Base-by-base conservation (phyloP, 139 green algal species). In the Axilococcus clingmanii region DNA sequence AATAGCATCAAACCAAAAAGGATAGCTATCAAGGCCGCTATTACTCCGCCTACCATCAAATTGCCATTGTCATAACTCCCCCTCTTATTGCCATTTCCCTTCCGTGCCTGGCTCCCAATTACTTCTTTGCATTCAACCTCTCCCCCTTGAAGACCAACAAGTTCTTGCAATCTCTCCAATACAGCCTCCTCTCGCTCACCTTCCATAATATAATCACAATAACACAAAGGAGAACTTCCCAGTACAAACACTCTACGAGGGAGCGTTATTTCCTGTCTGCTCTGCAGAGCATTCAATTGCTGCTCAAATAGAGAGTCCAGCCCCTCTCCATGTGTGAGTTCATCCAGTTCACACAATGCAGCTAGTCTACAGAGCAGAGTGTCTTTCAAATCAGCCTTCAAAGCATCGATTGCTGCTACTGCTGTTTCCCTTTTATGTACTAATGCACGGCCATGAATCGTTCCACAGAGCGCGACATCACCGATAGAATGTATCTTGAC, bases 381-480 rank as follows among this genome's bases (percentile, higher is more conserved):
- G 25, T 35, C 36, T n/a, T 42, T 15, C 25, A 63, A 40, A 40
- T 70, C 61, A 3, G 24, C 32, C 24, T 43, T 24, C 2, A 70
- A 23, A 38, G 45, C 53, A 16, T 58, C 27, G n/a, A 59, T 46
- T 17, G 53, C 55, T 25, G 46, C 45, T 8, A 24, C 34, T 15
- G 38, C 34, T 0, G 35, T n/a, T 35, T 70, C 61, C 0, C 61
- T 27, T 12, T 46, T 46, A 48, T 53, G 46, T 36, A 70, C 25
- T 27, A 33, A 70, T 0, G 45, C 61, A 11, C 61, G 44, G 19
- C 53, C 59, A 32, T 70, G 53, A 23, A 70, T 49, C 30, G 20
- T 20, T 14, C 61, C 61, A 15, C 6, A 3, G 5, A 70, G 29
- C 16, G 6, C 6, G 20, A 63, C n/a, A n/a, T n/a, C n/a, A n/a